A percentile compares a stretch with the other conserved stretches of the same genome.
These are phyloP conservation scores for Ajuga reptans DNA, from an alignment of 305 asterid genomes.

Conservation along the genomic window DNA sequence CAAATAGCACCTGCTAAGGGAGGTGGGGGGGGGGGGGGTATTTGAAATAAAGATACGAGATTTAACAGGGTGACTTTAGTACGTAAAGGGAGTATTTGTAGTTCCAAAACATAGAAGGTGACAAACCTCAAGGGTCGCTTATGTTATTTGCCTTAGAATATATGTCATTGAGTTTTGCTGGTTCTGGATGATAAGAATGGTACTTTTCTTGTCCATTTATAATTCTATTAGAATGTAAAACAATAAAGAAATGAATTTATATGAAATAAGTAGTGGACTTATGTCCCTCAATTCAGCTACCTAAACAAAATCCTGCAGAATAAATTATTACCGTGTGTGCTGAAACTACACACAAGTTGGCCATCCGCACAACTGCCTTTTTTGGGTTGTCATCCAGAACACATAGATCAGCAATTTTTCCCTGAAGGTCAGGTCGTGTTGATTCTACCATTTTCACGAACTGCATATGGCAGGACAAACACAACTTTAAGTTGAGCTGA, in stretches of 20 bases:
- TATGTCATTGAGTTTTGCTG: not conserved
- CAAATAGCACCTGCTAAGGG: not conserved
- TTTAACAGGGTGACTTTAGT: too few relatives aligned
- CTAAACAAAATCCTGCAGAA: slow-evolving; percentile 14
- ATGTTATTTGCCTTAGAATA: not conserved
- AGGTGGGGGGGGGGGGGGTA: not conserved
- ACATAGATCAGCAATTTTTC: slow-evolving; percentile 54
- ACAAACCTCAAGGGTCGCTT: not conserved
- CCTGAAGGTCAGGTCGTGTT: slow-evolving; percentile 77
- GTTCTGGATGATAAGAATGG: not conserved
- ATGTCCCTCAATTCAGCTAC: not conserved
- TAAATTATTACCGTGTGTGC: slow-evolving; percentile 71
- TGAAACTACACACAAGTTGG: slow-evolving; percentile 93
- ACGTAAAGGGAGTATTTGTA: too few relatives aligned
- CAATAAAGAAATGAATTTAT: not conserved
- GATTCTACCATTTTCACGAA: slow-evolving; percentile 58
- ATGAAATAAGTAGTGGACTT: not conserved
- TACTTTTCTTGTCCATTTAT: not conserved
- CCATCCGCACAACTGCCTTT: slow-evolving; percentile 97
- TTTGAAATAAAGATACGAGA: too few relatives aligned
- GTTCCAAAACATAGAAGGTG: not conserved
- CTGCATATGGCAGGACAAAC: slow-evolving; percentile 40
- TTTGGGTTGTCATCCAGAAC: slow-evolving; percentile 74
- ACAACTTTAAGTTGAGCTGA: slow-evolving; percentile 13
- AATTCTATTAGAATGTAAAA: slow-evolving; percentile 8